Conservation (phyloP, 108 stramenopile genomes). For the Parietichytrium sp. region DNA sequence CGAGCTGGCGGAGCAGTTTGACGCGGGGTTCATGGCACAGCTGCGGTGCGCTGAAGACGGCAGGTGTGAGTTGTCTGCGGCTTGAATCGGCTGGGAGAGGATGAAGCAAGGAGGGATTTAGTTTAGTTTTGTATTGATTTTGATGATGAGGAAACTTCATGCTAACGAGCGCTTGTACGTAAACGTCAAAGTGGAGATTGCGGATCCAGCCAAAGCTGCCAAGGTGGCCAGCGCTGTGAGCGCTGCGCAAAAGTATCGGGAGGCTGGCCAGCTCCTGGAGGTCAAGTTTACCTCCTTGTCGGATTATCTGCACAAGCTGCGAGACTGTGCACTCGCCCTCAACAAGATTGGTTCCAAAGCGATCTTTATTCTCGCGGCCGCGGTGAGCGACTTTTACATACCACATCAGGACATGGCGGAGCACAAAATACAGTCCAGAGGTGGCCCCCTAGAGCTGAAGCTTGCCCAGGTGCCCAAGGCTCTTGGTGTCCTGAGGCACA, state of each 20-base stretch:
- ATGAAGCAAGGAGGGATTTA: too few species aligned
- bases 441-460: slow-evolving; percentile 62
- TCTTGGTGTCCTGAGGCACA: slow-evolving; percentile 67
- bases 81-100: too few species aligned
- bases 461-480: slow-evolving; percentile 84
- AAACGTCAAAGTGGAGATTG: too few species aligned
- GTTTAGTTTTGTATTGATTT: too few species aligned
- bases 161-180: too few species aligned
- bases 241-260: background rate
- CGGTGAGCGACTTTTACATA: slow-evolving; percentile 93
- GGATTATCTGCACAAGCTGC: slow-evolving; percentile 39
- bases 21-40: background rate
- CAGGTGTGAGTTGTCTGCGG: too few species aligned
- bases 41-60: background rate
- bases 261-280: slow-evolving; percentile 4
- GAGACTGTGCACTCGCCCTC: background rate
- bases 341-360: slow-evolving; percentile 49
- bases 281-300: slow-evolving; percentile 2
- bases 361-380: slow-evolving; percentile 83
- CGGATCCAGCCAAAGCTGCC: background rate
- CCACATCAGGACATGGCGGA: slow-evolving; percentile 69
- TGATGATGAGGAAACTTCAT: too few species aligned
- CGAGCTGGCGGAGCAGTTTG: slow-evolving; percentile 37
- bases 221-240: background rate
- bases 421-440: slow-evolving; percentile 91